Evolutionary conservation across 768 basidiomycete species (phyloP).

Genomic region (Crassisporium funariophilum): DNA sequence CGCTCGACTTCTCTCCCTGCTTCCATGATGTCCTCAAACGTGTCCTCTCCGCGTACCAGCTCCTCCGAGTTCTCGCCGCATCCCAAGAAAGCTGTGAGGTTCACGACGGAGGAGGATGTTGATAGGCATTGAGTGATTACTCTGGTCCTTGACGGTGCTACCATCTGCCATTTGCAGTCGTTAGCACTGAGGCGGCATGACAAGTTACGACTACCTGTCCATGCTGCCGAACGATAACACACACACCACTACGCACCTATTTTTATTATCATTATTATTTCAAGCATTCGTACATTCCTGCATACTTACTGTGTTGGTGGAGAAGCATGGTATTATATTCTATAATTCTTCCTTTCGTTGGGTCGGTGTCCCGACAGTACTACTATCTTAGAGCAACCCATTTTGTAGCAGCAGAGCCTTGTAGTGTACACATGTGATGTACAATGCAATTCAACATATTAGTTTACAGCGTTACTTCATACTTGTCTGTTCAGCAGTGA

Average conservation of each 20-base stretch:
- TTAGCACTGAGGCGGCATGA: too few species aligned
- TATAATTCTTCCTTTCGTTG: too few species aligned
- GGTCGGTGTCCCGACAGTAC: too few species aligned
- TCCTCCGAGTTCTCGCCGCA: constrained; percentile 31
- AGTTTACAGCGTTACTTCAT: constrained; percentile 5
- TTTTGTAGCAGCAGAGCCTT: too few species aligned
- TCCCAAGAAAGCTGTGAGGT: constrained; percentile 63
- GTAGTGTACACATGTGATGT: too few species aligned
- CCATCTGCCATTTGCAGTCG: too few species aligned
- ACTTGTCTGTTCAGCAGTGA: too few species aligned
- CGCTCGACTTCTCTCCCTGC: constrained; percentile 42
- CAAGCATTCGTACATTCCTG: too few species aligned
- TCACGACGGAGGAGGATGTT: constrained; percentile 46
- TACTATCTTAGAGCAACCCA: too few species aligned
- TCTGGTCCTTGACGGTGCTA: neutral
- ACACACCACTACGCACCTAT: constrained; percentile 1
- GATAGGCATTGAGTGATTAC: constrained; percentile 14
- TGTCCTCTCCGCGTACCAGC: constrained; percentile 42
- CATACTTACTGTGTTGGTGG: constrained; percentile 2
- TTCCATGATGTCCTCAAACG: constrained; percentile 33
- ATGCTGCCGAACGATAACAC: too few species aligned
- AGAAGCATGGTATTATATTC: neutral
- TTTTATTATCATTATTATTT: constrained; percentile 16
- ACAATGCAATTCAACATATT: too few species aligned
- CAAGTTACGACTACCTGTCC: too few species aligned